phyloP scores from a whole-genome alignment of 1,284 basidiomycete species.

The Tilletia indica region DNA sequence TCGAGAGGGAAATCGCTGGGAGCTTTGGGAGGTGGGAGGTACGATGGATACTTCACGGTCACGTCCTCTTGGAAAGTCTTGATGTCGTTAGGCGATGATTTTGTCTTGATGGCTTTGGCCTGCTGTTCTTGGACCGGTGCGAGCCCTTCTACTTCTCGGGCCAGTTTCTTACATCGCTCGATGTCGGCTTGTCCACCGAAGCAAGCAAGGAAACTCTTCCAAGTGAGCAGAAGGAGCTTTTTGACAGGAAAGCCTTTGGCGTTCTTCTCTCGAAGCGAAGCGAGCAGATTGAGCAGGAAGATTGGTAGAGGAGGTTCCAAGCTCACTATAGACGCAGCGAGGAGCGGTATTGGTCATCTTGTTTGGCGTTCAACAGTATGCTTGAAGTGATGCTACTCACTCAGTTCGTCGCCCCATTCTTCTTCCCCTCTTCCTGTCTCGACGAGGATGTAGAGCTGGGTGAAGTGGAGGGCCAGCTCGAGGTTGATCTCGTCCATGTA shows the following conservation, averaged over 20 bases:
- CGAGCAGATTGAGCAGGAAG: constrained; percentile 84
- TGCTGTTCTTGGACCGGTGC: constrained; percentile 12
- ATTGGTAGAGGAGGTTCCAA: constrained; percentile 90
- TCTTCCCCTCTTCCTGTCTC: constrained; percentile 48
- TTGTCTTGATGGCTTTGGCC: constrained; percentile 32
- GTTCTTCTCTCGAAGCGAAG: constrained; percentile 85
- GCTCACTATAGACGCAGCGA: constrained; percentile 50
- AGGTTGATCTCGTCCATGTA: constrained; percentile 54
- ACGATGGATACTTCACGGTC: constrained; percentile 57
- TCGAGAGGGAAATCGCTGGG: constrained; percentile 56
- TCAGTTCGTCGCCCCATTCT: constrained; percentile 49
- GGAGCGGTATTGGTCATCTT: background rate
- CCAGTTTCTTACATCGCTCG: constrained; percentile 75
- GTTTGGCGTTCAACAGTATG: background rate
- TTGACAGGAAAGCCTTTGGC: constrained; percentile 68
- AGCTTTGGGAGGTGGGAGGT: constrained; percentile 56
- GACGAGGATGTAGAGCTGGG: constrained; percentile 54
- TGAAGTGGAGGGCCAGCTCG: constrained; percentile 51
- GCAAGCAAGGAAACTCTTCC: constrained; percentile 90
- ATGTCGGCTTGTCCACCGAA: constrained; percentile 88
- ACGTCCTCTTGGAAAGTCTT: constrained; percentile 50
- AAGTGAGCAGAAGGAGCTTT: constrained; percentile 83
- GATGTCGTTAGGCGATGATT: constrained; percentile 41
- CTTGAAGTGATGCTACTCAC: background rate
- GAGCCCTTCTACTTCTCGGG: constrained; percentile 71